These are phyloP conservation scores for Dactylella cylindrospora DNA, from an alignment of 2,329 filamentous ascomycete species.

Conservation along the genomic window DNA sequence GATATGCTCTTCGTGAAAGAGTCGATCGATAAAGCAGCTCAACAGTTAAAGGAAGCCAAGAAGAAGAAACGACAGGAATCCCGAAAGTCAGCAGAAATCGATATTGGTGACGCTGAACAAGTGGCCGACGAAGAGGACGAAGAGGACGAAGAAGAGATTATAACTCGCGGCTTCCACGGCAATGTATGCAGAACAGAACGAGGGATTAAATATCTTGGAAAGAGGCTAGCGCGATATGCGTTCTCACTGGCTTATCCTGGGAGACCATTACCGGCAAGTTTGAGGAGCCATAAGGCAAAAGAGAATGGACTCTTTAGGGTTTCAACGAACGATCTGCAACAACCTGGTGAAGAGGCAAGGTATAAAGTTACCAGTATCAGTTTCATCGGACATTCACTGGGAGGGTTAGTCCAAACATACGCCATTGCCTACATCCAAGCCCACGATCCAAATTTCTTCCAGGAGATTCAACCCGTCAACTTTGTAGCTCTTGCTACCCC, in stretches of 20 bases:
- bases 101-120: constrained; percentile 44
- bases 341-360: constrained; percentile 49
- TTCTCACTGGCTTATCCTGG: constrained; percentile 89
- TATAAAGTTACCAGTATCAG: constrained; percentile 94
- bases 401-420: constrained; percentile 87
- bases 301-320: constrained; percentile 54
- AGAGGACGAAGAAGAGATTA: constrained; percentile 77
- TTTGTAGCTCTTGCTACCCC: constrained; percentile 87
- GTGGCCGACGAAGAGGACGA: constrained; percentile 53
- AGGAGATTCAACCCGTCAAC: constrained; percentile 80
- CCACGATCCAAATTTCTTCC: constrained; percentile 87
- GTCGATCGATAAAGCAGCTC: constrained; percentile 83
- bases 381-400: constrained; percentile 88
- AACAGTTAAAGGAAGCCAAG: constrained; percentile 70
- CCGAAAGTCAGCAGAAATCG: constrained; percentile 55
- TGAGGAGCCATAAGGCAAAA: constrained; percentile 54
- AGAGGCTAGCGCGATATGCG: constrained; percentile 87
- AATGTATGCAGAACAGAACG: constrained; percentile 90
- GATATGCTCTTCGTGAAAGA: constrained; percentile 98
- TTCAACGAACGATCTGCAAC: constrained; percentile 45
- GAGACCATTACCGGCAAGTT: constrained; percentile 75
- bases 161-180: constrained; percentile 84
- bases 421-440: constrained; percentile 96
- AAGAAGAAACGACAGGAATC: constrained; percentile 49
- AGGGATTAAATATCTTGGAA: constrained; percentile 95